phyloP scores from a whole-genome alignment of 352 stramenopile species.

The Phytophthora quininea region DNA sequence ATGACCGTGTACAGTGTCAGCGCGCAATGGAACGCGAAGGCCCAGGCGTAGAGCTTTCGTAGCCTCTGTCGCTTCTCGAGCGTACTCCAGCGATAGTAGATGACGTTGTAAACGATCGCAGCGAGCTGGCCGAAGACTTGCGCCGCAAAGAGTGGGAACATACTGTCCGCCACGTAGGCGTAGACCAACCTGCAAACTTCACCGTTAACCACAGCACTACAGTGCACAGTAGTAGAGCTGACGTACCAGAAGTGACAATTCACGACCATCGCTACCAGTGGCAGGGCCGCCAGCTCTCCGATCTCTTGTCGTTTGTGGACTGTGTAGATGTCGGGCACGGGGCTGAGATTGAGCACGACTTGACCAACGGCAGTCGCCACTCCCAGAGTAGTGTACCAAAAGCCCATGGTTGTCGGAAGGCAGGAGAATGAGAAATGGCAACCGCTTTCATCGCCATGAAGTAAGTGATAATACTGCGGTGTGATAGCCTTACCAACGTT shows the following conservation, averaged over 20 bases:
- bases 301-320: conserved; percentile 18
- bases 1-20: conserved; percentile 44
- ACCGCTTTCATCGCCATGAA: background rate
- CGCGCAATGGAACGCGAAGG: conserved; percentile 17
- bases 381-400: conserved; percentile 25
- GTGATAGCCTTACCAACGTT: no score
- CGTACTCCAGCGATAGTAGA: conserved; percentile 28
- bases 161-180: conserved; percentile 28
- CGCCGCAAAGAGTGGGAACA: conserved; percentile 33
- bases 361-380: conserved; percentile 21
- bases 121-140: conserved; percentile 25
- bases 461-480: no score
- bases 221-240: no score
- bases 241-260: conserved; percentile 37
- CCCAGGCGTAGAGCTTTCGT: conserved; percentile 7
- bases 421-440: background rate
- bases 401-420: conserved; percentile 6
- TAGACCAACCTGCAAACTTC: conserved; percentile 25
- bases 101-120: conserved; percentile 17
- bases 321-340: conserved; percentile 18
- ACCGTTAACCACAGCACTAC: background rate
- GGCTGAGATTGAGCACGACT: conserved; percentile 26
- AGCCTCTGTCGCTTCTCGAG: conserved; percentile 18
- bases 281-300: conserved; percentile 22
- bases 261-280: conserved; percentile 22